These are phyloP conservation scores for Aspergillus brunneoviolaceus DNA, from an alignment of 2,329 filamentous ascomycete species.

Conservation along the genomic window DNA sequence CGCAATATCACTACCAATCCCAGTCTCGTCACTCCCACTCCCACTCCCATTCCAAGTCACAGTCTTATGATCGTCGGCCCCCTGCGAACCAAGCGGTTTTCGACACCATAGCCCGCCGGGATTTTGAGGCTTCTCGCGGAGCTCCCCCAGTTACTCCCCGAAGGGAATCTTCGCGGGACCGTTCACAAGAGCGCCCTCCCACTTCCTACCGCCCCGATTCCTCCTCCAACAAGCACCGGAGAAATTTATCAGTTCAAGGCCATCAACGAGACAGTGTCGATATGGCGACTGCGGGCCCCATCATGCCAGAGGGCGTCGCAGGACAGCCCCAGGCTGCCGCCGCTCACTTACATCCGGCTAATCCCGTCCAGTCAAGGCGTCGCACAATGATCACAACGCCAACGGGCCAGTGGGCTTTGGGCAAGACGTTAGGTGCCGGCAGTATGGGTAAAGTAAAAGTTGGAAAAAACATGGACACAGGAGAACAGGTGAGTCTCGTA, in stretches of 20 bases:
- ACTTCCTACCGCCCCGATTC: slow-evolving; percentile 55
- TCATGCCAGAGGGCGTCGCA: slow-evolving; percentile 54
- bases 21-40: slow-evolving; percentile 32
- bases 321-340: slow-evolving; percentile 52
- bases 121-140: slow-evolving; percentile 71
- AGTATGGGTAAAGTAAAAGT: slow-evolving; percentile 99
- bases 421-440: slow-evolving; percentile 94
- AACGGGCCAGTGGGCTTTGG: slow-evolving; percentile 89
- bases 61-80: slow-evolving; percentile 48
- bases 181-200: slow-evolving; percentile 44
- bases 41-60: slow-evolving; percentile 39
- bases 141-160: slow-evolving; percentile 57
- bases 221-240: slow-evolving; percentile 46
- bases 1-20: slow-evolving; percentile 21
- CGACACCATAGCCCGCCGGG: slow-evolving; percentile 60
- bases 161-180: slow-evolving; percentile 65
- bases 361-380: slow-evolving; percentile 48
- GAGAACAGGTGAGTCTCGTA: slow-evolving; percentile 71
- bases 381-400: slow-evolving; percentile 84
- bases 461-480: slow-evolving; percentile 83
- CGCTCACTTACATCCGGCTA: slow-evolving; percentile 31
- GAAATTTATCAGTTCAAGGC: slow-evolving; percentile 41
- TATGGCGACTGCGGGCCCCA: slow-evolving; percentile 49
- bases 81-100: slow-evolving; percentile 50
- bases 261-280: slow-evolving; percentile 46